phyloP scores from a whole-genome alignment of 306 rosid genomes.

The Vigna reflexopilosa region DNA sequence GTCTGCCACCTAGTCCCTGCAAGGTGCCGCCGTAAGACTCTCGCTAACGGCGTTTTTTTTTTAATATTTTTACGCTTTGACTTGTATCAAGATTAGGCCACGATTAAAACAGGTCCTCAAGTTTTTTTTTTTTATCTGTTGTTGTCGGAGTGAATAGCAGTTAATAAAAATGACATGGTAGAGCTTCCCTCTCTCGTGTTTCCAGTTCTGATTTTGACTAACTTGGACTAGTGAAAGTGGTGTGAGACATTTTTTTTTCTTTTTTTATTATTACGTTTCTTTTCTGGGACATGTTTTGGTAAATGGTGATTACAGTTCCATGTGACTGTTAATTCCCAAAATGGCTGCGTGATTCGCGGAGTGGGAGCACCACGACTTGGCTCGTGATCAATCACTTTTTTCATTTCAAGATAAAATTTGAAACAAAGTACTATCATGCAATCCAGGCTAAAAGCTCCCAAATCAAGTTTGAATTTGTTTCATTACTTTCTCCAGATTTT shows the following conservation, averaged over 20 bases:
- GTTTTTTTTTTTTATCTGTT: conserved; percentile 27
- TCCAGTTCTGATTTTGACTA: conserved; percentile 22
- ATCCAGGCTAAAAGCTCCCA: conserved; percentile 13
- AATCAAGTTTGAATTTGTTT: not conserved
- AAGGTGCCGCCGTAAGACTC: conserved; percentile 68
- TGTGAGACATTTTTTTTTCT: not conserved
- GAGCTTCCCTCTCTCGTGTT: not conserved
- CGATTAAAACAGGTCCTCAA: not conserved
- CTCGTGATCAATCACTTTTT: conserved; percentile 21
- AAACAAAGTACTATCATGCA: not conserved
- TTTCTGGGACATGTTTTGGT: not conserved
- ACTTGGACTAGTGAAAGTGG: not conserved
- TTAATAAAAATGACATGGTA: conserved; percentile 2
- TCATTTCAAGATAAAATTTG: not conserved
- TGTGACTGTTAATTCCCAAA: conserved; percentile 30
- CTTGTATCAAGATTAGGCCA: conserved; percentile 34
- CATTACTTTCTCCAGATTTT: not conserved
- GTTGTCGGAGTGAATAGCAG: conserved; percentile 35
- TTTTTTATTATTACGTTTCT: not conserved
- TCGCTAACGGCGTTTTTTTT: conserved; percentile 45
- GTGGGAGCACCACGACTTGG: conserved; percentile 18
- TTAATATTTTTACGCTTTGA: conserved; percentile 28
- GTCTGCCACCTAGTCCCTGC: conserved; percentile 93
- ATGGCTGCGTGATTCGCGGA: conserved; percentile 50
- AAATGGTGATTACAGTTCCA: conserved; percentile 35